phyloP scores from a whole-genome alignment of 192 early-diverging fungal genomes.

The Backusella morwellensis region DNA sequence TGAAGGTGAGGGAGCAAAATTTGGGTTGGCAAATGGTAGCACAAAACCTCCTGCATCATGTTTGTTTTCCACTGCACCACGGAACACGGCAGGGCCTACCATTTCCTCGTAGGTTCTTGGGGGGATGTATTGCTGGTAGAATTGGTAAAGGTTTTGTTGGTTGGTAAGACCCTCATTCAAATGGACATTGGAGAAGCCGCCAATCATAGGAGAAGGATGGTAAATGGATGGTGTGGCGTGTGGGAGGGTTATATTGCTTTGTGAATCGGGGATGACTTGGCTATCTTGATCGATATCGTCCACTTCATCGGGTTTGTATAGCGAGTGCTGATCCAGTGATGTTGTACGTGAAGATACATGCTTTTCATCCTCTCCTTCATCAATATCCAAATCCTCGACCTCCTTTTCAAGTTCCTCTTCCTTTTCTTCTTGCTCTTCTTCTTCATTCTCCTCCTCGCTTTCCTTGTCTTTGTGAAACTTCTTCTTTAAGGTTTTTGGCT shows the following conservation, averaged over 20 bases:
- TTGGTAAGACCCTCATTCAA: slow-evolving; percentile 15
- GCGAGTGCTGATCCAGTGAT: neutral
- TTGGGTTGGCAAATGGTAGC: slow-evolving; percentile 8
- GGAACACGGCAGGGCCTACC: slow-evolving; percentile 22
- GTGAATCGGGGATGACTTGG: neutral
- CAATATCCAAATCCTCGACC: neutral
- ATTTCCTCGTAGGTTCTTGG: slow-evolving; percentile 34
- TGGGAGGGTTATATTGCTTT: neutral
- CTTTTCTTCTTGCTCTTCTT: neutral
- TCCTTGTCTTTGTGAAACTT: neutral
- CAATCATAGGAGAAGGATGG: neutral
- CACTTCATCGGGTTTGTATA: slow-evolving; percentile 6
- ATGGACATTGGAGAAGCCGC: slow-evolving; percentile 14
- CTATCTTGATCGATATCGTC: neutral
- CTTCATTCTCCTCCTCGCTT: neutral
- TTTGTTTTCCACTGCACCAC: neutral
- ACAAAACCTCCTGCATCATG: slow-evolving; percentile 28
- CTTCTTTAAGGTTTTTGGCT: neutral
- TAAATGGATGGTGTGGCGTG: neutral
- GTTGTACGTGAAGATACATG: neutral
- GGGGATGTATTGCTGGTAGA: slow-evolving; percentile 28
- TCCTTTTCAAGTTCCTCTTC: neutral
- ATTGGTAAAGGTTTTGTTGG: slow-evolving; percentile 32
- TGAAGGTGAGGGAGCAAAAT: neutral
- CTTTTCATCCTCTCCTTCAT: neutral